phyloP scores from a whole-genome alignment of 75 land plant species.

The Sequoia sempervirens region DNA sequence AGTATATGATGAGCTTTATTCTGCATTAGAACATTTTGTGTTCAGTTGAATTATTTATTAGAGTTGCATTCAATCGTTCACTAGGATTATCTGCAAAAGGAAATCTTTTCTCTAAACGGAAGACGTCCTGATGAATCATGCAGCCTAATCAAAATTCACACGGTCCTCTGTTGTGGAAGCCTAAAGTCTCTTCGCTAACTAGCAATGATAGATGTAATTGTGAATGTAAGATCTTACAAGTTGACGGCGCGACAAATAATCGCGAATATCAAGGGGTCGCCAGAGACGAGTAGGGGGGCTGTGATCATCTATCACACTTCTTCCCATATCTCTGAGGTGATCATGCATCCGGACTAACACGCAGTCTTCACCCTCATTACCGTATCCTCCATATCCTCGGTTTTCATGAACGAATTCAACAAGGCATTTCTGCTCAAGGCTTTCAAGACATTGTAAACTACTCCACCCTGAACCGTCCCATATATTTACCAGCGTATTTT shows the following conservation, averaged over 20 bases:
- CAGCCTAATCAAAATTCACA: too few species aligned
- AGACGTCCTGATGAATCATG: too few species aligned
- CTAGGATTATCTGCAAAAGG: too few species aligned
- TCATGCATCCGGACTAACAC: background rate
- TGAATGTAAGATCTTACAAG: background rate
- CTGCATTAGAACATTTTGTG: too few species aligned
- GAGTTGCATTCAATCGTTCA: too few species aligned
- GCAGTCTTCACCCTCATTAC: background rate
- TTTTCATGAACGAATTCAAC: background rate
- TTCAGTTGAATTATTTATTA: too few species aligned
- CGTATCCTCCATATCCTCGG: background rate
- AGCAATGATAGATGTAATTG: too few species aligned
- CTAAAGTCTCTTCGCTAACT: too few species aligned
- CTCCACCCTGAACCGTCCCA: conserved; percentile 7
- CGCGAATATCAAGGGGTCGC: background rate
- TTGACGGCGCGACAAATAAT: background rate
- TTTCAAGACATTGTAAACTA: background rate
- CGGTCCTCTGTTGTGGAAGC: too few species aligned
- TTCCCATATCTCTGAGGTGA: background rate
- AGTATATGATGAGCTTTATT: too few species aligned
- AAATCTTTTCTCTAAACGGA: too few species aligned
- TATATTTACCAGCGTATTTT: background rate
- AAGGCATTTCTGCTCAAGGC: background rate
- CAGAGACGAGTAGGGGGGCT: background rate
- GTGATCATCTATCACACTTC: background rate